phyloP scores from a whole-genome alignment of 768 basidiomycete species.

The Rhizopogon salebrosus region DNA sequence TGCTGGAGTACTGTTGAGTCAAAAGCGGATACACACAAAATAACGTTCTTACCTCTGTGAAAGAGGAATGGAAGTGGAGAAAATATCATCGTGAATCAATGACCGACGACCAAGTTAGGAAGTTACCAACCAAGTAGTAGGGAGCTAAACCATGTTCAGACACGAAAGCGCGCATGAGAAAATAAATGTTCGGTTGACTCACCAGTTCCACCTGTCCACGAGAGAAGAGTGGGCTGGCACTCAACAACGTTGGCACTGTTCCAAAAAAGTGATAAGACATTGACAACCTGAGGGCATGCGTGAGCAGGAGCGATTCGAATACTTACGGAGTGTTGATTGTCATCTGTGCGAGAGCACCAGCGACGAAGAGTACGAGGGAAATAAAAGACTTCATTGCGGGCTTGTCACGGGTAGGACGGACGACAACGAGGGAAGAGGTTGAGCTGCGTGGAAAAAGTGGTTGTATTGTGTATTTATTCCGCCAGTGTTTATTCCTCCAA shows the following conservation, averaged over 20 bases:
- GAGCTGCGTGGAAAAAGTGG: constrained; percentile 18
- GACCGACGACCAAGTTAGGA: not conserved
- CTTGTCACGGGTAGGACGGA: constrained; percentile 9
- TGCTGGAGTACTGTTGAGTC: constrained; percentile 29
- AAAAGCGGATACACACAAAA: not conserved
- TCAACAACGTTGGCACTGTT: constrained; percentile 42
- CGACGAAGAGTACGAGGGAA: constrained; percentile 37
- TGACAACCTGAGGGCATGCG: not conserved
- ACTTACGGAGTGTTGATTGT: constrained; percentile 72
- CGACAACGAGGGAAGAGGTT: constrained; percentile 18
- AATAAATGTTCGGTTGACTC: constrained; percentile 18
- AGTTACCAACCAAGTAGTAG: constrained; percentile 54
- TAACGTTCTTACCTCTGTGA: constrained; percentile 33
- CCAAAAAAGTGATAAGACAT: constrained; percentile 5
- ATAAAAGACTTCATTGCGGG: constrained; percentile 45
- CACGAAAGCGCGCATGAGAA: not conserved
- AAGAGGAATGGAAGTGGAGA: not conserved
- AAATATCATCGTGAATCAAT: not conserved
- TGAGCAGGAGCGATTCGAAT: not conserved
- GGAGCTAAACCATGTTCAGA: constrained; percentile 38
- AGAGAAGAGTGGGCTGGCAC: constrained; percentile 53
- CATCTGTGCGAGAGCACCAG: constrained; percentile 43
- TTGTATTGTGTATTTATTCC: constrained; percentile 23
- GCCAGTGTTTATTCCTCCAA: constrained; percentile 11
- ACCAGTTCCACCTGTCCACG: constrained; percentile 57